These are phyloP conservation scores for Picea sitchensis DNA, from an alignment of 75 land plant species.

Conservation along the genomic window DNA sequence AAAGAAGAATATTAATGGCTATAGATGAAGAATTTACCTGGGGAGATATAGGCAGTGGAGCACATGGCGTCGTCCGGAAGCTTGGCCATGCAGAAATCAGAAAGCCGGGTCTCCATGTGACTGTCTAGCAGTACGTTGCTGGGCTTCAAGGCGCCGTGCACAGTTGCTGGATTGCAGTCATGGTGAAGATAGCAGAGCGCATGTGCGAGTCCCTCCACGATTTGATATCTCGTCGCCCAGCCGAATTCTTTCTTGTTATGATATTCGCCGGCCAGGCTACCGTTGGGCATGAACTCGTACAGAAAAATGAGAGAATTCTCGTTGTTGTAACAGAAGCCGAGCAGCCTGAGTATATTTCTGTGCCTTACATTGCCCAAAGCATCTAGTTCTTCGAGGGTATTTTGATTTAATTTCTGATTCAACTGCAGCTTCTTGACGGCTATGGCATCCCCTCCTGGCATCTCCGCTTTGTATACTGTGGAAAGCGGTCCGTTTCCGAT, in stretches of 20 bases:
- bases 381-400: conserved; percentile 66
- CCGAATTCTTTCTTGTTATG: conserved; percentile 46
- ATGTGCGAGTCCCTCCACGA: conserved; percentile 79
- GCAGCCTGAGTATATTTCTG: conserved; percentile 78
- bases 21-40: conserved; percentile 34
- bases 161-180: conserved; percentile 74
- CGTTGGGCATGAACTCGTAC: conserved; percentile 96
- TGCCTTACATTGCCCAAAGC: conserved; percentile 77
- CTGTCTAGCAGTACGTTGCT: conserved; percentile 73
- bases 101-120: conserved; percentile 87
- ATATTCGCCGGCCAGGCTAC: conserved; percentile 71
- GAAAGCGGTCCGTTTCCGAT: conserved; percentile 14
- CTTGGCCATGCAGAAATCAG: conserved; percentile 95
- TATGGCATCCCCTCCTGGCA: conserved; percentile 26
- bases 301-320: conserved; percentile 64
- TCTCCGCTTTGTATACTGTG: conserved; percentile 23
- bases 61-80: conserved; percentile 71
- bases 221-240: conserved; percentile 68
- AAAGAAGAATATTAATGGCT: neutral
- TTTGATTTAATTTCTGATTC: neutral
- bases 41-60: conserved; percentile 88
- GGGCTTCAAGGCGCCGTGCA: conserved; percentile 83
- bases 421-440: conserved; percentile 23
- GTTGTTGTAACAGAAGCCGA: conserved; percentile 88
- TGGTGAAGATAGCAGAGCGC: conserved; percentile 86